phyloP scores from a whole-genome alignment of 306 rosid genomes.

The Cucurbita ficifolia region DNA sequence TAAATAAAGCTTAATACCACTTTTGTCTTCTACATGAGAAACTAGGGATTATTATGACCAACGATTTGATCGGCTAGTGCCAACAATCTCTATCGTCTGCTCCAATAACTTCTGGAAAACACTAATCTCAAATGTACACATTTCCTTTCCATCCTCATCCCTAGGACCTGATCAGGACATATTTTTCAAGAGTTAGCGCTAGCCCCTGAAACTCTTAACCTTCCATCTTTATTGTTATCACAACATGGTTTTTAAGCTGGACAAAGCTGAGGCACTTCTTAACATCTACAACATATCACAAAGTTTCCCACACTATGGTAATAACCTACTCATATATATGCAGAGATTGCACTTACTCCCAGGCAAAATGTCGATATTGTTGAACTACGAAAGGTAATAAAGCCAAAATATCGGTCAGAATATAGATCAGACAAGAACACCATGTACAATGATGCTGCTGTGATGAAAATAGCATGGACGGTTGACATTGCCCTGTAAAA shows the following conservation, averaged over 20 bases:
- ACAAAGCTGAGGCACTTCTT: neutral
- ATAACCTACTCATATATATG: neutral
- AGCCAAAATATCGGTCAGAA: conserved; percentile 34
- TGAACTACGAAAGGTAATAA: conserved; percentile 44
- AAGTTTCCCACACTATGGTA: neutral
- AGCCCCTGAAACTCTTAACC: neutral
- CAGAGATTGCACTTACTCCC: conserved; percentile 44
- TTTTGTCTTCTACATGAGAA: neutral
- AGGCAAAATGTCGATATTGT: conserved; percentile 45
- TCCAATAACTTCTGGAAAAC: neutral
- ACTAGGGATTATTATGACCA: neutral
- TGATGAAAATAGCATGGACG: conserved; percentile 68
- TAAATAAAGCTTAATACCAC: neutral
- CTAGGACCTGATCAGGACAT: neutral
- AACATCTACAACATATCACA: neutral
- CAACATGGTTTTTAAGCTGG: neutral
- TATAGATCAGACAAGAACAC: conserved; percentile 72
- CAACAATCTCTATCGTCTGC: neutral
- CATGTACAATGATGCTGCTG: conserved; percentile 58
- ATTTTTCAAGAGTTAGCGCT: neutral
- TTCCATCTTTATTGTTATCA: neutral
- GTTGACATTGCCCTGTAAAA: conserved; percentile 74
- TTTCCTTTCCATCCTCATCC: neutral
- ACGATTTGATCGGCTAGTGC: neutral
- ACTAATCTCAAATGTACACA: neutral